A percentile compares a stretch with the other conserved stretches of the same genome.
Conservation (phyloP, 2,329 filamentous ascomycete species). For the Akanthomyces dipterigenus region DNA sequence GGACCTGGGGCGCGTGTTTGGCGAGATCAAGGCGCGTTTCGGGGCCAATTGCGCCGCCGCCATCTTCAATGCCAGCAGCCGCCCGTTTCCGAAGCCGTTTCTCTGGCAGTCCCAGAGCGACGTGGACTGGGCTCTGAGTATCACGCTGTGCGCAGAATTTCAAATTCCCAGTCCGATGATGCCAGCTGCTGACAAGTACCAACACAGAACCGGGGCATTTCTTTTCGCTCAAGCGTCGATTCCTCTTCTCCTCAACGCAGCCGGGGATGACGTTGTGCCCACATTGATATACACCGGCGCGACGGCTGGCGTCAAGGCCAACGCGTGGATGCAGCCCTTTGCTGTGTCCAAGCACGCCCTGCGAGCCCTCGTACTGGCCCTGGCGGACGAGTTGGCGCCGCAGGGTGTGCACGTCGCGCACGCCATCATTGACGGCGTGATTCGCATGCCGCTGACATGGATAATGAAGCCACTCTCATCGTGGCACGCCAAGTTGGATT, state of each 20-base stretch:
- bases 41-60: slow-evolving; percentile 4
- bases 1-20: neutral
- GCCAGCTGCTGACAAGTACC: neutral
- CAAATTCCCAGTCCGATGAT: neutral
- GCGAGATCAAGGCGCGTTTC: neutral
- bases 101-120: slow-evolving; percentile 9
- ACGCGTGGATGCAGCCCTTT: slow-evolving; percentile 12
- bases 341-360: slow-evolving; percentile 8
- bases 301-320: slow-evolving; percentile 11
- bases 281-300: slow-evolving; percentile 11
- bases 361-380: neutral
- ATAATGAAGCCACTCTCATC: slow-evolving; percentile 11
- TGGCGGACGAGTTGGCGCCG: slow-evolving; percentile 8
- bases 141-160: slow-evolving; percentile 1
- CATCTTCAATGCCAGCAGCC: slow-evolving; percentile 12
- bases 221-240: slow-evolving; percentile 5
- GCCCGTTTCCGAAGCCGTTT: slow-evolving; percentile 13
- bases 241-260: slow-evolving; percentile 3
- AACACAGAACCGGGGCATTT: slow-evolving; percentile 4
- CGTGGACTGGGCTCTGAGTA: neutral
- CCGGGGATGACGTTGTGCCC: neutral
- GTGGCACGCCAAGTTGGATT: slow-evolving; percentile 11
- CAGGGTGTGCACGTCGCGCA: slow-evolving; percentile 12
- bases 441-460: slow-evolving; percentile 12
- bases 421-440: slow-evolving; percentile 11